Percentiles rank a stretch among this genome's conserved stretches.
Evolutionary conservation across 495 filamentous ascomycete genomes (phyloP).

Genomic region (Beverwykella pulmonaria): DNA sequence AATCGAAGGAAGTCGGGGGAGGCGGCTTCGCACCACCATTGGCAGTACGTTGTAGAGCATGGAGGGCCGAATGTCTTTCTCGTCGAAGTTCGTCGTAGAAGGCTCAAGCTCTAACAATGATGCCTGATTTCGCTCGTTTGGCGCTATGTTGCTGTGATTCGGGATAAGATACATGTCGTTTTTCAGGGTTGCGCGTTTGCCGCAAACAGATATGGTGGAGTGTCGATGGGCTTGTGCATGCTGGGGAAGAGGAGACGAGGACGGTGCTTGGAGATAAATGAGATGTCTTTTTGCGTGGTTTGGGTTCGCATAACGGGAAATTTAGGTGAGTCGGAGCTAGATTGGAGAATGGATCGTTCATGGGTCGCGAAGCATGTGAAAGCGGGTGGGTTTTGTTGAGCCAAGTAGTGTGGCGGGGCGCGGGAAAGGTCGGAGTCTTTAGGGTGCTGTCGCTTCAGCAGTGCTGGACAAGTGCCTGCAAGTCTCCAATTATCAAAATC

Average conservation of each 20-base stretch:
- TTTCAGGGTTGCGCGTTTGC: neutral
- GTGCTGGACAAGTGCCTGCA: neutral
- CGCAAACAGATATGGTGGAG: conserved; percentile 7
- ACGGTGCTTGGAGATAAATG: conserved; percentile 2
- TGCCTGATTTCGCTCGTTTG: neutral
- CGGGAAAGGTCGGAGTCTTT: neutral
- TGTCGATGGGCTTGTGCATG: neutral
- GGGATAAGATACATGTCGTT: neutral
- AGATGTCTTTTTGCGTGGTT: neutral
- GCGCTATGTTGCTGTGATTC: conserved; percentile 2
- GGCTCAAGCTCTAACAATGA: neutral
- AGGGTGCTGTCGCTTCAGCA: conserved; percentile 5
- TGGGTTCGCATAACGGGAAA: conserved; percentile 6
- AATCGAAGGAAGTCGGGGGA: conserved; percentile 37
- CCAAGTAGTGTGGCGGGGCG: neutral
- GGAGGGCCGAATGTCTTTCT: conserved; percentile 14
- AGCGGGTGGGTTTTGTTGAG: conserved; percentile 17
- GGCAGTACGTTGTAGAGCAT: conserved; percentile 40
- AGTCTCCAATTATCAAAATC: neutral
- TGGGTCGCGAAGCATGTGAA: conserved; percentile 15
- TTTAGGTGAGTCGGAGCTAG: neutral
- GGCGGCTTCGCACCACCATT: conserved; percentile 33
- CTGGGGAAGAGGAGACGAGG: neutral
- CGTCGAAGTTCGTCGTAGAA: neutral
- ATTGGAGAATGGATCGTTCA: neutral